Base-by-base conservation (phyloP, 2,329 filamentous ascomycete genomes). In the Cryphonectria nitschkei region DNA sequence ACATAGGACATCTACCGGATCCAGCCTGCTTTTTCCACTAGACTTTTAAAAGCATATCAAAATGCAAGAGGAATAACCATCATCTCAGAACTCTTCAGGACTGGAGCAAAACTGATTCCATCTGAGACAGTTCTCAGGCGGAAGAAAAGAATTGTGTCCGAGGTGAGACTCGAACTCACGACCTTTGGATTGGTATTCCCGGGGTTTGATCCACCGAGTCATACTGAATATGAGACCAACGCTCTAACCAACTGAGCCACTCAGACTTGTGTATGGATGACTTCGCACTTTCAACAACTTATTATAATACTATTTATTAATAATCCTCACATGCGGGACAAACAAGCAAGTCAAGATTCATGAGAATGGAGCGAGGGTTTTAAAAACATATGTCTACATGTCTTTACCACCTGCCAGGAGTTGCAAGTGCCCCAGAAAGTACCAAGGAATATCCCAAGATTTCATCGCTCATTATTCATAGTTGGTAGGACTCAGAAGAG, bases 201-300 rank as follows among this genome's bases (percentile, higher is more conserved):
- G n/a, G 14, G 61, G 71, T 72, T 32, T 29, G 26, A 52, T 11
- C 71, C 50, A 50, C 9, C 66, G 34, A 67, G 63, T 72, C 71
- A 72, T 72, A 72, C 29, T 75, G 61, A 73, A 66, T 78, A 79
- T 77, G 78, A 80, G 78, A 80, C 78, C 78, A 78, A 80, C 79
- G 79, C 79, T 79, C 78, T 80, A 80, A 79, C 79, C 79, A 79
- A 79, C 79, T 80, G 78, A 79, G 79, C 79, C 79, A 80, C 75
- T 74, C 76, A 77, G 76, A 77, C 75, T 60, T 29, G 9, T 14
- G 1, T 9, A 29, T 37, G 7, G 13, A 32, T 52, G 26, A 32
- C 14, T 64, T 26, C 37, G 22, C 19, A 5, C 2, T 9, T 4
- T 1, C 14, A 2, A 13, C 26, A 2, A 7, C 2, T 14, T 0